Conservation (phyloP, 768 basidiomycete genomes). For the Trametes meyenii region DNA sequence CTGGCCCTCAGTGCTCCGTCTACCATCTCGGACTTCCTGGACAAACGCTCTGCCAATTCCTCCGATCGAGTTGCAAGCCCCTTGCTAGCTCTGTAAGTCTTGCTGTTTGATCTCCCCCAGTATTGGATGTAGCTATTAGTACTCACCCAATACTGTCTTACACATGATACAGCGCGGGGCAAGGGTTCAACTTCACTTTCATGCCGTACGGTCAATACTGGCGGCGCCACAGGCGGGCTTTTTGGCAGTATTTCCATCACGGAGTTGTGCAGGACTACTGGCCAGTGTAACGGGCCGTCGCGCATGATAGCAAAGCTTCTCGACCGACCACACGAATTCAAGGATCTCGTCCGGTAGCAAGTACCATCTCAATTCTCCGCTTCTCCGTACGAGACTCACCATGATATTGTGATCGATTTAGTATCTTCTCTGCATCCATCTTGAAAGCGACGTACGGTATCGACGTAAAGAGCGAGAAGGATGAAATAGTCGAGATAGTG, state of each 20-base stretch:
- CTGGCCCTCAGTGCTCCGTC: conserved; percentile 18
- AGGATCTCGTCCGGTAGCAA: conserved; percentile 9
- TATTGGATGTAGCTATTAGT: no score
- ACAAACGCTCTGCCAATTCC: conserved; percentile 27
- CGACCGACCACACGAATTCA: background rate
- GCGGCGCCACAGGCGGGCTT: conserved; percentile 12
- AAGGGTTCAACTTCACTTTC: conserved; percentile 2
- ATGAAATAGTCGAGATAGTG: conserved; percentile 19
- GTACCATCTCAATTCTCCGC: background rate
- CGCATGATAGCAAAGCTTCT: conserved; percentile 12
- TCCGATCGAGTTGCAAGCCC: conserved; percentile 21
- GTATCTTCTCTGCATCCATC: conserved; percentile 1
- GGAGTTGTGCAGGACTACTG: background rate
- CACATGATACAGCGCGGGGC: conserved; percentile 1
- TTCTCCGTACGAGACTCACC: background rate
- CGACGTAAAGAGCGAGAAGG: background rate
- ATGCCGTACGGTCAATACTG: conserved; percentile 8
- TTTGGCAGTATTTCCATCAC: conserved; percentile 15
- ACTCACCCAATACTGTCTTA: background rate
- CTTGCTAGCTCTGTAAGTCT: conserved; percentile 2
- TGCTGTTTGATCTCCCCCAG: background rate
- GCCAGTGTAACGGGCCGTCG: background rate
- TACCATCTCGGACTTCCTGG: conserved; percentile 25
- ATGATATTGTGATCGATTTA: background rate
- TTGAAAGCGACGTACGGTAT: conserved; percentile 3